Conservation (phyloP, 352 stramenopile genomes). For the Halophytophthora batemanensis region DNA sequence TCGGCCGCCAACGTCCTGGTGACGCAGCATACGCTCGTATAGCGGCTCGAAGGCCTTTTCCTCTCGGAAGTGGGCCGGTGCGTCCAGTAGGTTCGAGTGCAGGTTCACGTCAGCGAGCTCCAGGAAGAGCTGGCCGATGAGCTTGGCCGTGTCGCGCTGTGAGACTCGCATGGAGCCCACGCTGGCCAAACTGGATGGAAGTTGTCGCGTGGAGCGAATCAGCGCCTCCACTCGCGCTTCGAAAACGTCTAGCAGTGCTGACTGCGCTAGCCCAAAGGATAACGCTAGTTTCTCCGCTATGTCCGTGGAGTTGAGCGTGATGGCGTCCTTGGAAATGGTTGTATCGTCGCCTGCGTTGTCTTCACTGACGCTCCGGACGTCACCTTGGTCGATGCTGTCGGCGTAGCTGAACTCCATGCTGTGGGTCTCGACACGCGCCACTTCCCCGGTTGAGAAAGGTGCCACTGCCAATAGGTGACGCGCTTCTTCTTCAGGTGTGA, state of each 20-base stretch:
- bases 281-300: constrained; percentile 89
- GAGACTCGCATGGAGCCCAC: constrained; percentile 88
- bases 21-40: constrained; percentile 89
- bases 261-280: constrained; percentile 91
- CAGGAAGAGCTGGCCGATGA: constrained; percentile 90
- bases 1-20: constrained; percentile 90
- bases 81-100: constrained; percentile 92
- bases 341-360: constrained; percentile 17
- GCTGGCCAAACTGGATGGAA: constrained; percentile 82
- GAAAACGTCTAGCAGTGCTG: constrained; percentile 90
- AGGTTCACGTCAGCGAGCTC: constrained; percentile 90
- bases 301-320: constrained; percentile 62
- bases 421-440: constrained; percentile 52
- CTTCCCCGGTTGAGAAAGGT: constrained; percentile 42
- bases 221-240: constrained; percentile 85
- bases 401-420: constrained; percentile 69
- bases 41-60: constrained; percentile 90
- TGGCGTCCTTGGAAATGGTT: constrained; percentile 75
- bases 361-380: too few species aligned
- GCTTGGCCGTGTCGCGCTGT: constrained; percentile 87
- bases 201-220: constrained; percentile 82
- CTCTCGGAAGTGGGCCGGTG: constrained; percentile 87
- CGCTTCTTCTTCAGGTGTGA: constrained; percentile 54
- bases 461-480: constrained; percentile 43
- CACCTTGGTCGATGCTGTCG: constrained; percentile 5